These are phyloP conservation scores for Helicocarpus griseus DNA, from an alignment of 2,329 filamentous ascomycete species.

Conservation along the genomic window DNA sequence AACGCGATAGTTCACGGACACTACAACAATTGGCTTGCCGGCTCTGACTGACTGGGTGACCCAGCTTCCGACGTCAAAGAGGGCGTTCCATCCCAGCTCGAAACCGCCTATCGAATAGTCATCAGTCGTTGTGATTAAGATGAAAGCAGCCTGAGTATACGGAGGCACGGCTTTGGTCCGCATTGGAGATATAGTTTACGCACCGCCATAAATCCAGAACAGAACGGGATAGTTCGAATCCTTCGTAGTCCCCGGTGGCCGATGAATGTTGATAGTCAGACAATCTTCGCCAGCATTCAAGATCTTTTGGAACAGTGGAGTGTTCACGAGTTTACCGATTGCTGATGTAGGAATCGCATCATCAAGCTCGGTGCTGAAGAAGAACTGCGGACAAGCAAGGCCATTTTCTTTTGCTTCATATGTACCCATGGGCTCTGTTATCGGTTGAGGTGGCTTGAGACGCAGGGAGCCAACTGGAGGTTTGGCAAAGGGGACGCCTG, in stretches of 20 bases:
- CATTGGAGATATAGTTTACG: too few species aligned
- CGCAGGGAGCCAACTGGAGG: slow-evolving; percentile 57
- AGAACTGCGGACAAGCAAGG: slow-evolving; percentile 63
- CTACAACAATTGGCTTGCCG: slow-evolving; percentile 60
- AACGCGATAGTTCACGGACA: slow-evolving; percentile 68
- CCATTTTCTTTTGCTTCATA: slow-evolving; percentile 50
- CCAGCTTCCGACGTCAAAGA: slow-evolving; percentile 27
- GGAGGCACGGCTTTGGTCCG: too few species aligned
- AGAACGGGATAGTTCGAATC: slow-evolving; percentile 51
- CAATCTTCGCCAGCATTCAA: slow-evolving; percentile 54
- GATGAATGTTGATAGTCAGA: slow-evolving; percentile 50
- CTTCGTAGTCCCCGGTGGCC: slow-evolving; percentile 47
- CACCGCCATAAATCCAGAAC: slow-evolving; percentile 65
- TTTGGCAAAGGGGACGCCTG: slow-evolving; percentile 65
- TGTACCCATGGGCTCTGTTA: slow-evolving; percentile 49
- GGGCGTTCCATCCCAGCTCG: slow-evolving; percentile 37
- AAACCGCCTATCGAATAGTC: too few species aligned
- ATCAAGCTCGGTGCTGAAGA: slow-evolving; percentile 43
- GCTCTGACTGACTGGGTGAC: slow-evolving; percentile 32
- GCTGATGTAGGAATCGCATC: slow-evolving; percentile 33
- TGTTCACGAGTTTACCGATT: slow-evolving; percentile 43
- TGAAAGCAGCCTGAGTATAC: too few species aligned
- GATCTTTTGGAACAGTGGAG: slow-evolving; percentile 48
- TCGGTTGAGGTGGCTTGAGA: slow-evolving; percentile 56
- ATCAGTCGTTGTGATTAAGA: too few species aligned